A percentile compares a stretch with the other conserved stretches of the same genome.
Evolutionary conservation across 148 eudicot species (phyloP).

Genomic region (Cornus controversa): DNA sequence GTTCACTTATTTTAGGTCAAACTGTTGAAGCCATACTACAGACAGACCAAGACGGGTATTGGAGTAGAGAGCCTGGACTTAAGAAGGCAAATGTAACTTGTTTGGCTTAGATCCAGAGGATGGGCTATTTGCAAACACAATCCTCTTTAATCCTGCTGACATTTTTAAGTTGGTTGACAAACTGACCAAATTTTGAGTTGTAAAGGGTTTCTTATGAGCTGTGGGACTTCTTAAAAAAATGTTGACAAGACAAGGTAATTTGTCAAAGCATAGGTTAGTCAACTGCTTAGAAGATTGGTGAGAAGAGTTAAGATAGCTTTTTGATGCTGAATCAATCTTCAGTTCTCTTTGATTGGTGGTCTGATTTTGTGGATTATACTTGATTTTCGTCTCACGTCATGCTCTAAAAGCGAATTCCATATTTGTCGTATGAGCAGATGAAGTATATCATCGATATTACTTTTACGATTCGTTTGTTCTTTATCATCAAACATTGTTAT

Average conservation of each 20-base stretch:
- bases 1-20: too few species aligned
- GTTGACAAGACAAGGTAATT: background rate
- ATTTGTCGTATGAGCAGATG: background rate
- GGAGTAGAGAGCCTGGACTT: background rate
- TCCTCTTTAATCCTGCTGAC: too few species aligned
- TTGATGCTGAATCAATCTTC: background rate
- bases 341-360: background rate
- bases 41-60: too few species aligned
- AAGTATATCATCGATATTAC: background rate
- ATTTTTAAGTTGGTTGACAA: background rate
- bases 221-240: background rate
- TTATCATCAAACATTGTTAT: too few species aligned
- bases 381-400: background rate
- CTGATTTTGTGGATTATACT: background rate
- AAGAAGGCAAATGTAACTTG: background rate
- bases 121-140: background rate
- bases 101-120: background rate
- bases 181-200: too few species aligned
- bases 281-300: background rate
- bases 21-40: too few species aligned
- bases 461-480: background rate
- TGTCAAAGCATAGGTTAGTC: background rate
- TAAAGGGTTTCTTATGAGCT: too few species aligned
- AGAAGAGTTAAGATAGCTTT: too few species aligned
- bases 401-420: background rate